phyloP scores from a whole-genome alignment of 768 basidiomycete species.

The Solioccasus polychromus region DNA sequence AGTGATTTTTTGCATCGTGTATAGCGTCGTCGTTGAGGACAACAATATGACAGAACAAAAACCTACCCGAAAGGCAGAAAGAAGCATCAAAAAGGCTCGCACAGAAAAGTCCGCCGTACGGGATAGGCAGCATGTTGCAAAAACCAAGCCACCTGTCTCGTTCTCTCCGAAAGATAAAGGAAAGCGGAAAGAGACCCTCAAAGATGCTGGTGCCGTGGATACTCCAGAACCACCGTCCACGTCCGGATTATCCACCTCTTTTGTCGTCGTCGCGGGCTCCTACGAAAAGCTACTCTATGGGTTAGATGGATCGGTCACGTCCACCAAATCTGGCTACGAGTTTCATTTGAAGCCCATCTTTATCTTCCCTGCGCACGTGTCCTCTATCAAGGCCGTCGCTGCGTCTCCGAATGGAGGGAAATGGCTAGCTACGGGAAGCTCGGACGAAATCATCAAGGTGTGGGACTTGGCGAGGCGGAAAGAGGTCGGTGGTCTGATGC shows the following conservation, averaged over 20 bases:
- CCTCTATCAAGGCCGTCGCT: conserved; percentile 87
- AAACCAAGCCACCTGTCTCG: conserved; percentile 2
- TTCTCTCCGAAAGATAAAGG: conserved; percentile 31
- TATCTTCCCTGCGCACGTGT: conserved; percentile 96
- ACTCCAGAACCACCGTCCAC: conserved; percentile 5
- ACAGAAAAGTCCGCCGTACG: conserved; percentile 14
- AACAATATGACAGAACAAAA: conserved; percentile 16
- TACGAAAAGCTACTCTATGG: conserved; percentile 98
- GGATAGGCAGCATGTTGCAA: background rate
- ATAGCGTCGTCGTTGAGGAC: background rate
- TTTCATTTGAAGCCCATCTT: conserved; percentile 74
- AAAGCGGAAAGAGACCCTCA: conserved; percentile 16
- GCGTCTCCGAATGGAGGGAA: conserved; percentile 88
- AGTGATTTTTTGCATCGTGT: too few relatives aligned
- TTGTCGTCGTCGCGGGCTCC: conserved; percentile 88
- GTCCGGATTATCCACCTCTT: conserved; percentile 49
- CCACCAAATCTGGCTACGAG: conserved; percentile 27
- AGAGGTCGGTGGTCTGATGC: conserved; percentile 93
- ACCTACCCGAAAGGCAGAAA: conserved; percentile 19
- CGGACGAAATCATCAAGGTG: conserved; percentile 96
- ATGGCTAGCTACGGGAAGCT: conserved; percentile 93
- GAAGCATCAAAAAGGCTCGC: conserved; percentile 22
- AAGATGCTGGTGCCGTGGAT: background rate
- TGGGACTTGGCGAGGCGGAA: conserved; percentile 93
- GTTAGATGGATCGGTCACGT: conserved; percentile 59